A percentile compares a stretch with the other conserved stretches of the same genome.
Conservation (phyloP, 2,329 filamentous ascomycete species). For the Penicillium glabrum region DNA sequence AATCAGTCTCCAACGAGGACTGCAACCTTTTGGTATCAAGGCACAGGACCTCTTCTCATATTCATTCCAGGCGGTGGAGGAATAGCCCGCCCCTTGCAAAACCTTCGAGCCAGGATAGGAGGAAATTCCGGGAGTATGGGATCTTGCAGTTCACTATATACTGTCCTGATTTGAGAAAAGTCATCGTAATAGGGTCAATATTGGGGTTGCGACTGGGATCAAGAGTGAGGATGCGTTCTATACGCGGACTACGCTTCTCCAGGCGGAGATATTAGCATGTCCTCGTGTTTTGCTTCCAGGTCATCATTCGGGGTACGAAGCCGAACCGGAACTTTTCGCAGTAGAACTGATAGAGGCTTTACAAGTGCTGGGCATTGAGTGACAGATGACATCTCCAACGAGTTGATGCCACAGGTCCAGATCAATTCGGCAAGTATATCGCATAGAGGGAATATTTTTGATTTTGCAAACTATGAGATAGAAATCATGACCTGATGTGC, state of each 20-base stretch:
- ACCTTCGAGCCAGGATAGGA: background rate
- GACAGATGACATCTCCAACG: no score
- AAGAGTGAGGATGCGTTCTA: background rate
- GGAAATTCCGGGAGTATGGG: background rate
- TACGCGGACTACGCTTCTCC: background rate
- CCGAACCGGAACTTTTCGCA: background rate
- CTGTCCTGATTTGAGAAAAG: background rate
- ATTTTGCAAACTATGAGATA: slow-evolving; percentile 4
- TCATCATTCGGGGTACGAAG: background rate
- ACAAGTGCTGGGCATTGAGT: background rate
- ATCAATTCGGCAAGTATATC: background rate
- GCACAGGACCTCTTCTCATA: background rate
- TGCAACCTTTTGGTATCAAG: background rate
- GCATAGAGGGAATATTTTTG: slow-evolving; percentile 4
- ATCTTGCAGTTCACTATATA: background rate
- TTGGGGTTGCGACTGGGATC: background rate
- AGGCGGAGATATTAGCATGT: background rate
- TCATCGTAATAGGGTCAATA: background rate
- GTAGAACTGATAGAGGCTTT: background rate
- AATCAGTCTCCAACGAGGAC: background rate
- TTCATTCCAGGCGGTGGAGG: background rate
- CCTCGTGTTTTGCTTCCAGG: background rate
- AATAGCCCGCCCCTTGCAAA: background rate
- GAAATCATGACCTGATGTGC: slow-evolving; percentile 21
- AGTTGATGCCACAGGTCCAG: background rate